These are phyloP conservation scores for Talaromyces trachyspermus DNA, from an alignment of 495 filamentous ascomycete genomes.

Conservation along the genomic window DNA sequence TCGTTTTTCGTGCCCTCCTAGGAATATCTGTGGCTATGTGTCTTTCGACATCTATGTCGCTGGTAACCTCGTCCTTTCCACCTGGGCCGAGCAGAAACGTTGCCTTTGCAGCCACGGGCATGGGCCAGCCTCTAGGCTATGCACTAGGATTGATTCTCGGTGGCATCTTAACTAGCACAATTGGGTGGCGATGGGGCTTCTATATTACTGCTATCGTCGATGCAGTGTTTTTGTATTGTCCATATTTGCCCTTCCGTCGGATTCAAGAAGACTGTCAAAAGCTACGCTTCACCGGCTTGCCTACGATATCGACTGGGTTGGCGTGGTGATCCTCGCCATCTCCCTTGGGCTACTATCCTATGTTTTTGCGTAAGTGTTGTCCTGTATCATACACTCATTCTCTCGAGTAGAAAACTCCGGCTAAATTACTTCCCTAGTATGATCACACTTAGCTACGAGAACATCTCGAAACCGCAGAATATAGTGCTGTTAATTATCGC, in stretches of 20 bases:
- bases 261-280: background rate
- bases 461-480: constrained; percentile 27
- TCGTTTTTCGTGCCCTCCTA: constrained; percentile 42
- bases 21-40: constrained; percentile 42
- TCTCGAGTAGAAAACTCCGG: background rate
- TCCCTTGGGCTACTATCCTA: constrained; percentile 40
- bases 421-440: constrained; percentile 16
- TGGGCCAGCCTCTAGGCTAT: constrained; percentile 45
- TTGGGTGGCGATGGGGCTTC: constrained; percentile 43
- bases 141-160: constrained; percentile 45
- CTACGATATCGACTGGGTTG: constrained; percentile 46
- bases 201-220: constrained; percentile 36
- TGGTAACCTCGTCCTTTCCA: constrained; percentile 35
- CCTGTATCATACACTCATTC: background rate
- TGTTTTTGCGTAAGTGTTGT: constrained; percentile 29
- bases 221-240: constrained; percentile 8
- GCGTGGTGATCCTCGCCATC: constrained; percentile 30
- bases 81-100: constrained; percentile 39
- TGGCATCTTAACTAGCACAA: constrained; percentile 38
- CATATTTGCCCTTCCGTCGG: background rate
- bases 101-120: constrained; percentile 42
- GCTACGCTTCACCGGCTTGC: no score
- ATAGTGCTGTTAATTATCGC: constrained; percentile 32
- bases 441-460: constrained; percentile 26
- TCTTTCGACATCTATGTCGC: constrained; percentile 41